Evolutionary conservation across 129 eudicot genomes (phyloP).

Genomic region (Ambrosia trifida): DNA sequence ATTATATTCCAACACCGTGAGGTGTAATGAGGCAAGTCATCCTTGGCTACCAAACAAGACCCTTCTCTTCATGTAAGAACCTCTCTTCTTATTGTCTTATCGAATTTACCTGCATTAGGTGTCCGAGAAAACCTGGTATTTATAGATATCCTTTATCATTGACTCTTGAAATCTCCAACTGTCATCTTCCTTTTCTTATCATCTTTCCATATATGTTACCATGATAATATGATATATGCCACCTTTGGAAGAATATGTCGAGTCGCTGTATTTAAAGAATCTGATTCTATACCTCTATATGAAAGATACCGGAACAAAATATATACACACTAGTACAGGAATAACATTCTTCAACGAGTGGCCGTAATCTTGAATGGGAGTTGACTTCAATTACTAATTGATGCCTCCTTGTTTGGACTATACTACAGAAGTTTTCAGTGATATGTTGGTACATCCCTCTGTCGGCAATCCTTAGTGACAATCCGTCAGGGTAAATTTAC

Average conservation of each 20-base stretch:
- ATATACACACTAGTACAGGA: constrained; percentile 2
- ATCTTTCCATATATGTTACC: constrained; percentile 7
- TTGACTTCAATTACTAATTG: constrained; percentile 22
- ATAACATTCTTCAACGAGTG: constrained; percentile 12
- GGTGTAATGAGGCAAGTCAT: constrained; percentile 29
- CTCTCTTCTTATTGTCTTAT: neutral
- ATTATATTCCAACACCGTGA: constrained; percentile 16
- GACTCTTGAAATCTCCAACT: neutral
- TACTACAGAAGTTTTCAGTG: too few species aligned
- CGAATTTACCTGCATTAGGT: neutral
- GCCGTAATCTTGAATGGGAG: constrained; percentile 10
- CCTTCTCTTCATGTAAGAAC: constrained; percentile 32
- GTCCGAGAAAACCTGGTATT: neutral
- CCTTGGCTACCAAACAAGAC: constrained; percentile 39
- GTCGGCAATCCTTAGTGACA: too few species aligned
- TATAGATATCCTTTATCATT: constrained; percentile 1
- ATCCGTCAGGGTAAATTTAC: too few species aligned
- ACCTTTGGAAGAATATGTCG: constrained; percentile 17
- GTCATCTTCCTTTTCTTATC: constrained; percentile 7
- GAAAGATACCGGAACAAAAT: neutral
- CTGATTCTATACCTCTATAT: constrained; percentile 17
- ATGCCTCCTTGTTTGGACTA: constrained; percentile 17
- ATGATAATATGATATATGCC: neutral
- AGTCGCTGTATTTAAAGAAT: constrained; percentile 3
- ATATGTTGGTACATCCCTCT: too few species aligned